These are phyloP conservation scores for Saksenaea oblongispora DNA, from an alignment of 371 early-diverging fungal species.

Conservation along the genomic window DNA sequence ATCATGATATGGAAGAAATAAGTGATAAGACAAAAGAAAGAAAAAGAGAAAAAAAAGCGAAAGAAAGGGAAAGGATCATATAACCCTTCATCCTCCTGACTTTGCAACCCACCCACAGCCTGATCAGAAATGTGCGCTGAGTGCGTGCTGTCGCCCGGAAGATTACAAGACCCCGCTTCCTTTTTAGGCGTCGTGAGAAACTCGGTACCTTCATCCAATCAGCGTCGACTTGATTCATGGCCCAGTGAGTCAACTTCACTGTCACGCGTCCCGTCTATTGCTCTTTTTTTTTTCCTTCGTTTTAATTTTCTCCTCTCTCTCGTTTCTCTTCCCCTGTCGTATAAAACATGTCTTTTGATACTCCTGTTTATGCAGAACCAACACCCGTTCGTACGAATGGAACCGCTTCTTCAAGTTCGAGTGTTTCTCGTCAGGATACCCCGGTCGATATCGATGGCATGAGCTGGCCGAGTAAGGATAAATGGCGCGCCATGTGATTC, in stretches of 20 bases:
- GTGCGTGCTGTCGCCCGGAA: not conserved
- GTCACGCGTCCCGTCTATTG: not conserved
- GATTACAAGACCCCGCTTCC: not conserved
- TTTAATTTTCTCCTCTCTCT: slow-evolving; percentile 10
- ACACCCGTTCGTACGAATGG: not conserved
- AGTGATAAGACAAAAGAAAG: slow-evolving; percentile 5
- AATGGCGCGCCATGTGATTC: slow-evolving; percentile 2
- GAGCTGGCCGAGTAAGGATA: slow-evolving; percentile 54
- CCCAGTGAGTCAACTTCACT: slow-evolving; percentile 4
- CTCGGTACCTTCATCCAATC: not conserved
- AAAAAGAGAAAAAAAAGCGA: slow-evolving; percentile 6
- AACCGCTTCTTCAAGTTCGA: not conserved
- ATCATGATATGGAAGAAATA: slow-evolving; percentile 9
- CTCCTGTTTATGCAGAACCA: not conserved
- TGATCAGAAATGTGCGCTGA: not conserved
- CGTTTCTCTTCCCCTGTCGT: slow-evolving; percentile 6
- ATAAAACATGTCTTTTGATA: slow-evolving; percentile 2
- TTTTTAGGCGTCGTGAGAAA: slow-evolving; percentile 8
- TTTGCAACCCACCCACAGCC: not conserved
- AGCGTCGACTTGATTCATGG: not conserved
- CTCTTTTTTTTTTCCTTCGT: slow-evolving; percentile 3
- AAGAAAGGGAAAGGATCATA: slow-evolving; percentile 6
- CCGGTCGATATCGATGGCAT: slow-evolving; percentile 48
- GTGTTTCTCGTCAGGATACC: slow-evolving; percentile 22
- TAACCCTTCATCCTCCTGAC: slow-evolving; percentile 1